Evolutionary conservation across 768 basidiomycete genomes (phyloP).

Genomic region (Tylopilus rubrobrunneus): DNA sequence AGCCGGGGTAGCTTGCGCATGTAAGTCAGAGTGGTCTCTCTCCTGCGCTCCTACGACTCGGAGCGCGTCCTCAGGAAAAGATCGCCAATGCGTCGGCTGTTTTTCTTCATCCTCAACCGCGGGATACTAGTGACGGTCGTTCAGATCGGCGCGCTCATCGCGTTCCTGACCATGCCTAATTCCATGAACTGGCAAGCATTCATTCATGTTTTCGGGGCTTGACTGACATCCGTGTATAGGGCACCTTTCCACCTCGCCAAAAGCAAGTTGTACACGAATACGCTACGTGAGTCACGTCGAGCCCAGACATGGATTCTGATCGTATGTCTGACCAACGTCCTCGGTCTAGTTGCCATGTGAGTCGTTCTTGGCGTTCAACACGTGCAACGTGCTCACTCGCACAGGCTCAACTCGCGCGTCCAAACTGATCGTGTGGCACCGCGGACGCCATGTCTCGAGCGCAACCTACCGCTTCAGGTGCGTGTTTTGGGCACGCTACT

Average conservation of each 20-base stretch:
- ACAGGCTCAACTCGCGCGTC: background rate
- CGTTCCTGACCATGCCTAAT: background rate
- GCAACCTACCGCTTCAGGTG: background rate
- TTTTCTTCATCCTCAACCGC: background rate
- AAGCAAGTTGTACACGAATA: constrained; percentile 2
- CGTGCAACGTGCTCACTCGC: background rate
- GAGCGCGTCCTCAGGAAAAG: background rate
- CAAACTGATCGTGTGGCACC: background rate
- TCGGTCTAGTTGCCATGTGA: constrained; percentile 1
- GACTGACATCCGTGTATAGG: background rate
- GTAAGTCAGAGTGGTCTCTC: background rate
- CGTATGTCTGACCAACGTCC: background rate
- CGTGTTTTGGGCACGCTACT: background rate
- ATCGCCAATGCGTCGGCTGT: background rate
- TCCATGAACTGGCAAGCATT: background rate
- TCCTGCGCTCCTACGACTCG: background rate
- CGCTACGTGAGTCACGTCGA: background rate
- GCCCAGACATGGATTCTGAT: background rate
- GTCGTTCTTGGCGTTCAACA: background rate
- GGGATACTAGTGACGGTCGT: constrained; percentile 4
- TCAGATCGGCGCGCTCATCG: background rate
- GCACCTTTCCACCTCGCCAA: background rate
- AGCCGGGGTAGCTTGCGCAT: background rate
- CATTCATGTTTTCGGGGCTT: background rate
- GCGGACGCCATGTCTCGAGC: background rate